phyloP scores from a whole-genome alignment of 2,329 filamentous ascomycete species.

The Calonectria pseudoreteaudii region DNA sequence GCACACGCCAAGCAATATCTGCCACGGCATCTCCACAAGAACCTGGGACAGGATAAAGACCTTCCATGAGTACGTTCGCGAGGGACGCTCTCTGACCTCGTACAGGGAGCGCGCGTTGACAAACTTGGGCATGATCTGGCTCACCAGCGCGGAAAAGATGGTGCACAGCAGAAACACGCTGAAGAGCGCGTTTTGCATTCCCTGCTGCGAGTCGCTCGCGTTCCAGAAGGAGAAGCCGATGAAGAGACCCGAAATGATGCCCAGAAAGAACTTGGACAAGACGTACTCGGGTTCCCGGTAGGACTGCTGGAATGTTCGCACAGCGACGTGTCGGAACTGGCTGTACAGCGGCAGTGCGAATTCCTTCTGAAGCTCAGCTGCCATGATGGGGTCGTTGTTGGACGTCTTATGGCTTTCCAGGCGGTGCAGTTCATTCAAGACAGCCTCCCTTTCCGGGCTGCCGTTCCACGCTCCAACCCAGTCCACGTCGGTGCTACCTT shows the following conservation, averaged over 20 bases:
- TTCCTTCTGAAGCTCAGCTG: slow-evolving; percentile 5
- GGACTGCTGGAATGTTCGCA: slow-evolving; percentile 25
- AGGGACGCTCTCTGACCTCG: slow-evolving; percentile 80
- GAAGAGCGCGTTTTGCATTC: slow-evolving; percentile 81
- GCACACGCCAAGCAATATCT: slow-evolving; percentile 73
- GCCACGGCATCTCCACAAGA: slow-evolving; percentile 78
- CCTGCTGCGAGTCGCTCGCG: slow-evolving; percentile 65
- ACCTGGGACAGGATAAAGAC: slow-evolving; percentile 79
- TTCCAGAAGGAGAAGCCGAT: slow-evolving; percentile 77
- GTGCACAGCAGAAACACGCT: slow-evolving; percentile 80
- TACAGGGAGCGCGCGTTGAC: slow-evolving; percentile 81
- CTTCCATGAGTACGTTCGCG: slow-evolving; percentile 80
- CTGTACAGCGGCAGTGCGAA: background rate
- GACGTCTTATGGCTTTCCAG: background rate
- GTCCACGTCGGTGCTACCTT: background rate
- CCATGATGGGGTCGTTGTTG: background rate
- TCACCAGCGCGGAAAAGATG: slow-evolving; percentile 76
- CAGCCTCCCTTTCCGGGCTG: background rate
- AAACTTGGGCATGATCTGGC: slow-evolving; percentile 80
- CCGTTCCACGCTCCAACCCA: slow-evolving; percentile 12
- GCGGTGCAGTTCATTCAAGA: background rate
- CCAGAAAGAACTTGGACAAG: slow-evolving; percentile 15
- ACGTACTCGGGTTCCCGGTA: slow-evolving; percentile 22
- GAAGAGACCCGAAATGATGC: slow-evolving; percentile 57
- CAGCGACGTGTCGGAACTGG: background rate